Evolutionary conservation across 164 flowering plant species (phyloP), one percentile per base, ranked within the genome.

Genomic region (Piper longum): DNA sequence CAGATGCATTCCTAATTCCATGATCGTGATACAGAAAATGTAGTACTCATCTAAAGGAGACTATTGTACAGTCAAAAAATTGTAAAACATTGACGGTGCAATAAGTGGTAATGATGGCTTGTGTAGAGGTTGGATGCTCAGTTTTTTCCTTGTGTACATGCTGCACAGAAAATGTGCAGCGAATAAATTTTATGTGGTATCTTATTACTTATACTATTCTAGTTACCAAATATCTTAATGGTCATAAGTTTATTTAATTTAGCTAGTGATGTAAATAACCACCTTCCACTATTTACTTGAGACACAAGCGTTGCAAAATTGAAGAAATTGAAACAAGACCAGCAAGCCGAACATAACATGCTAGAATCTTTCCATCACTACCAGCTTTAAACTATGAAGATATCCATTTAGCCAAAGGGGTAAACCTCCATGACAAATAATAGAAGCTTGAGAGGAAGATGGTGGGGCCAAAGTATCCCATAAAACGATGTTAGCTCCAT

Each of bases 381-480:
- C n/a, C n/a, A n/a, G n/a, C n/a, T n/a, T 4, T 56, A 56, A 9
- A 56, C 6, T 56, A 17, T 56, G 3, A n/a, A 19, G 5, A 9
- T 26, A 17, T 41, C 42, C 51, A 41, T 42, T 39, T 6, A 13
- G 19, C 41, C 0, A n/a, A 45, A 48, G 56, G 61, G 65, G 57
- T 64, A 64, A 60, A 93, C 97, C 97, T 85, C 91, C 96, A 82
- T 91, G 99, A 71, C 99, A 95, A 64, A 77, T 68, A 68, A 95
- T 82, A 63, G 99, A 84, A 74, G 95, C 97, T 70, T 77, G 95
- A 41, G 99, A 86, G 40, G 86, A 81, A 41, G 87, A 60, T 44
- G 86, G 85, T 57, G 97, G 99, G 69, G 99, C 99, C 70, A 91
- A 71, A 41, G 96, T 91, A 71, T 95, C 99, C 99, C 97, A 91